phyloP scores from a whole-genome alignment of 305 asterid genomes.

The Solanum hybrid region DNA sequence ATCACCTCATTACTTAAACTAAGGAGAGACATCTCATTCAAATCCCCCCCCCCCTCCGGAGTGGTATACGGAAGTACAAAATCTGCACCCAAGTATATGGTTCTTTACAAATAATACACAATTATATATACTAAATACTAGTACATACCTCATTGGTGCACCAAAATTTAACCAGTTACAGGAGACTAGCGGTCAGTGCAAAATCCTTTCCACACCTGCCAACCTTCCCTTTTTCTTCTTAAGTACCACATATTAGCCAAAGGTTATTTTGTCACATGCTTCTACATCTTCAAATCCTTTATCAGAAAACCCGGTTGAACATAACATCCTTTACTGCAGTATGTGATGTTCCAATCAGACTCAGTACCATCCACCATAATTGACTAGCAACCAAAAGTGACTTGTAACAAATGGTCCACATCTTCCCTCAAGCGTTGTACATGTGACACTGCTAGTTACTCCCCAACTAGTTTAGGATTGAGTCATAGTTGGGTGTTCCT shows the following conservation, averaged over 20 bases:
- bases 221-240: neutral
- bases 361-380: neutral
- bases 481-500: neutral
- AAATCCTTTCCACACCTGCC: neutral
- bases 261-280: neutral
- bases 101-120: neutral
- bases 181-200: neutral
- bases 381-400: neutral
- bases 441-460: neutral
- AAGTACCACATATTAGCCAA: neutral
- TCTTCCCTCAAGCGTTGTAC: neutral
- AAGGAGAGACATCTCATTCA: neutral
- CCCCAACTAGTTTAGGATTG: neutral
- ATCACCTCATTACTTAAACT: neutral
- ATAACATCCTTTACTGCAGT: neutral
- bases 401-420: neutral
- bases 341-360: neutral
- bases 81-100: neutral
- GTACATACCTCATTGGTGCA: neutral
- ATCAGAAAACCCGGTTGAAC: neutral
- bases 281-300: neutral
- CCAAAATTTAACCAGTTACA: neutral
- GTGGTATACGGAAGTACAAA: neutral
- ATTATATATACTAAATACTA: neutral
- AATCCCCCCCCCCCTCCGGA: neutral